These are phyloP conservation scores for Letharia columbiana DNA, from an alignment of 495 filamentous ascomycete species.

Conservation along the genomic window DNA sequence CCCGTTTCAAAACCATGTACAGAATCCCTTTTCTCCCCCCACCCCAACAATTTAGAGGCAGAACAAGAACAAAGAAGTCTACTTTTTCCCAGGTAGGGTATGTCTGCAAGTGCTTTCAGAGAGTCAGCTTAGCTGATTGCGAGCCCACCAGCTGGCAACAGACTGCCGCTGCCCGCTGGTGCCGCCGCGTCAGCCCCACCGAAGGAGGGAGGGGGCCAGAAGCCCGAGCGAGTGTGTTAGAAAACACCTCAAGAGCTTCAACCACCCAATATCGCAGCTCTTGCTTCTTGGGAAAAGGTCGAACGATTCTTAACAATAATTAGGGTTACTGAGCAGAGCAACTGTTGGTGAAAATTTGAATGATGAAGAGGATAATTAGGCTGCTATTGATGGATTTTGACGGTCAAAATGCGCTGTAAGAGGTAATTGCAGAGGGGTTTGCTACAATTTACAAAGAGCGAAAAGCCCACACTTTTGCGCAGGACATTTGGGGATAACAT, in stretches of 20 bases:
- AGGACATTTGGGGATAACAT: too few species aligned
- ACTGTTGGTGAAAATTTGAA: background rate
- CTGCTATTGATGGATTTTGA: slow-evolving; percentile 3
- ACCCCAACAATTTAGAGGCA: background rate
- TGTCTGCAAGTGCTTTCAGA: background rate
- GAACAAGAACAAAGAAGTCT: background rate
- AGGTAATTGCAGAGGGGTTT: background rate
- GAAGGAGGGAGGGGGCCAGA: background rate
- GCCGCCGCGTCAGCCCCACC: slow-evolving; percentile 12
- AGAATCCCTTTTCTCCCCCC: background rate
- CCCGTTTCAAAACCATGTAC: background rate
- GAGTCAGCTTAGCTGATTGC: background rate
- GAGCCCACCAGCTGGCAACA: slow-evolving; percentile 7
- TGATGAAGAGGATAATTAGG: slow-evolving; percentile 6
- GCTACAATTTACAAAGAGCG: too few species aligned
- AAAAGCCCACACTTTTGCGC: too few species aligned
- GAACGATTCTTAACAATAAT: slow-evolving; percentile 11
- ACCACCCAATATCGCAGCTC: background rate
- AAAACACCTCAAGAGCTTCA: slow-evolving; percentile 2
- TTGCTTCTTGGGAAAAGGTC: background rate
- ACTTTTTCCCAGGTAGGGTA: background rate
- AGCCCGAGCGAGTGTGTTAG: slow-evolving; percentile 1
- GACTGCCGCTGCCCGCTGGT: slow-evolving; percentile 2
- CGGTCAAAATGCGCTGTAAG: background rate
- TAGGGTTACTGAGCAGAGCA: slow-evolving; percentile 2